These are phyloP conservation scores for Lachnellula cervina DNA, from an alignment of 2,329 filamentous ascomycete genomes.

Conservation along the genomic window DNA sequence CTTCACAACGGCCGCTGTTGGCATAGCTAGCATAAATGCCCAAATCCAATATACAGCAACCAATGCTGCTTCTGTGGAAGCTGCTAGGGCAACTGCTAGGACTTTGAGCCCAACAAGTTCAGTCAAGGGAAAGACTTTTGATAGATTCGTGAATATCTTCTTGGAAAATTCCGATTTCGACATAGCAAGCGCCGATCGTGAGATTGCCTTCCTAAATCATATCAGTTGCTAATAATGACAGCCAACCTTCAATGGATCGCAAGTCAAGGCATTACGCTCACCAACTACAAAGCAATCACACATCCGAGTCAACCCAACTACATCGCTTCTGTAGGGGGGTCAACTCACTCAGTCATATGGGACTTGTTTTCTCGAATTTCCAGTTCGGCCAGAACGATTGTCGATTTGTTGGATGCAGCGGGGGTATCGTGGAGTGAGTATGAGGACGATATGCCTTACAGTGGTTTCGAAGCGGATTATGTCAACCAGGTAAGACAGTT, in stretches of 20 bases:
- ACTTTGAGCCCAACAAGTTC: conserved; percentile 41
- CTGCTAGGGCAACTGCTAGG: conserved; percentile 40
- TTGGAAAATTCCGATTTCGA: conserved; percentile 48
- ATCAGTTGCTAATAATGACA: conserved; percentile 27
- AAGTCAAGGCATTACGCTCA: conserved; percentile 50
- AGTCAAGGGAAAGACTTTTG: conserved; percentile 50
- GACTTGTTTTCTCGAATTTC: conserved; percentile 56
- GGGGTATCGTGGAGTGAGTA: conserved; percentile 59
- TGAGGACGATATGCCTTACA: conserved; percentile 70
- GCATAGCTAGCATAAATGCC: not conserved
- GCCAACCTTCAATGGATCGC: conserved; percentile 39
- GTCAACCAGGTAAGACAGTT: conserved; percentile 63
- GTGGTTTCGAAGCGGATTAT: conserved; percentile 63
- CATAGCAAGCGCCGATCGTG: conserved; percentile 28
- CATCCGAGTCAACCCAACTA: conserved; percentile 73
- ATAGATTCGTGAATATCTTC: conserved; percentile 58
- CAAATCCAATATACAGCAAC: conserved; percentile 9
- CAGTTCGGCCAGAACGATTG: conserved; percentile 52
- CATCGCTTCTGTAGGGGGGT: conserved; percentile 59
- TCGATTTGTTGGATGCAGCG: conserved; percentile 45
- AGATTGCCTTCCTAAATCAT: not conserved
- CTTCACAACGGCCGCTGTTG: not conserved
- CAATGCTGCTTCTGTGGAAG: conserved; percentile 8
- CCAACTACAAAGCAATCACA: conserved; percentile 49
- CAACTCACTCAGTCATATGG: conserved; percentile 65